Evolutionary conservation across 495 filamentous ascomycete genomes (phyloP).

Genomic region (Aspergillus leporis): DNA sequence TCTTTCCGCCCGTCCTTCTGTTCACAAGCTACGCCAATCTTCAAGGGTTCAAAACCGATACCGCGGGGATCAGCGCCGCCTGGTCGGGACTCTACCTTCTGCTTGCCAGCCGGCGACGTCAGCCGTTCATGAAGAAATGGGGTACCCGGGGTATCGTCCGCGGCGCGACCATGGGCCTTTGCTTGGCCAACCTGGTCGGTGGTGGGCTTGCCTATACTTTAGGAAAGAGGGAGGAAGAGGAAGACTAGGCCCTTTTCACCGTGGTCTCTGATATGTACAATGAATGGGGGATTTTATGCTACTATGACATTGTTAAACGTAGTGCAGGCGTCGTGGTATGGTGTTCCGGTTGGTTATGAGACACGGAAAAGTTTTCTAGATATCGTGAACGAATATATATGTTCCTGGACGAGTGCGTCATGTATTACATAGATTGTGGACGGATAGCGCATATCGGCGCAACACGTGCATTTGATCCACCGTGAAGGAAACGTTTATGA

Average conservation of each 20-base stretch:
- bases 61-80: conserved; percentile 79
- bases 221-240: conserved; percentile 57
- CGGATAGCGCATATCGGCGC: background rate
- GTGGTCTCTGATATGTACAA: background rate
- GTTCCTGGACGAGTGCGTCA: background rate
- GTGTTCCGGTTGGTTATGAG: conserved; percentile 17
- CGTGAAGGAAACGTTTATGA: background rate
- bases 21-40: conserved; percentile 86
- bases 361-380: background rate
- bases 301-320: conserved; percentile 7
- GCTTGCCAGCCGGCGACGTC: conserved; percentile 66
- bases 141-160: conserved; percentile 68
- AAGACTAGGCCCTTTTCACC: conserved; percentile 22
- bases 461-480: background rate
- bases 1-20: conserved; percentile 81
- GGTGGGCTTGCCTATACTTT: conserved; percentile 71
- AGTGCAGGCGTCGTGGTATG: conserved; percentile 19
- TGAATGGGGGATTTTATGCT: background rate
- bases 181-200: conserved; percentile 65
- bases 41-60: conserved; percentile 74
- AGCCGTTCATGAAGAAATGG: conserved; percentile 60
- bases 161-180: conserved; percentile 69
- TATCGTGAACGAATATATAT: background rate
- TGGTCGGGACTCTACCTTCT: conserved; percentile 86
- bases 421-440: background rate